Conservation (phyloP, 2,329 filamentous ascomycete genomes). For the Scedosporium minutisporum region DNA sequence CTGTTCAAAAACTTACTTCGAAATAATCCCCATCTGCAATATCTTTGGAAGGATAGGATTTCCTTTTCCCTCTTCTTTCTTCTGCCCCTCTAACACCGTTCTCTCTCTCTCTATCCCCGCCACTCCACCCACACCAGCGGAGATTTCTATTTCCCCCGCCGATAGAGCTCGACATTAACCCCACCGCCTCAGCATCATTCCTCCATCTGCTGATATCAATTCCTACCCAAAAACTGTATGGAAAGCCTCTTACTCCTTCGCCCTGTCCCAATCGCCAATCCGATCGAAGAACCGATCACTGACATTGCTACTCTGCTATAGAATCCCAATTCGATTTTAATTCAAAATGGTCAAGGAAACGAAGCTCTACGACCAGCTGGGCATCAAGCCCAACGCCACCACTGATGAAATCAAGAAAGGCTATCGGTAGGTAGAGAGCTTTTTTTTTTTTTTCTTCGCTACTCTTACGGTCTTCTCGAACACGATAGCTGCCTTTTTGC, state of each 20-base stretch:
- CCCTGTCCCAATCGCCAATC: background rate
- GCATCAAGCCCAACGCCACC: slow-evolving; percentile 66
- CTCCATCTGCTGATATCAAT: background rate
- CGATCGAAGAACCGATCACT: background rate
- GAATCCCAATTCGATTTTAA: too few relatives aligned
- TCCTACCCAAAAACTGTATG: background rate
- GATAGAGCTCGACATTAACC: background rate
- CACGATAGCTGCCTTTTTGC: background rate
- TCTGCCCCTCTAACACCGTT: background rate
- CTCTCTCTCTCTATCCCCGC: background rate
- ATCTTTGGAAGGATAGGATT: background rate
- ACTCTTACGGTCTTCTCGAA: background rate
- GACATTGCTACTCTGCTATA: background rate
- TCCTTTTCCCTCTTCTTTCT: background rate
- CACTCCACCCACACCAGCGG: background rate
- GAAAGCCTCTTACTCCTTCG: background rate
- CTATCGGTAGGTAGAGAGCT: slow-evolving; percentile 55
- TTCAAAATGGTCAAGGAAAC: slow-evolving; percentile 82
- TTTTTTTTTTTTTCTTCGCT: slow-evolving; percentile 1
- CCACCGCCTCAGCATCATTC: background rate
- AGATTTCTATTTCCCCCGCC: too few relatives aligned
- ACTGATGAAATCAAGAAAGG: slow-evolving; percentile 98
- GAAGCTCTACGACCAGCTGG: slow-evolving; percentile 84
- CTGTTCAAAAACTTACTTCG: background rate
- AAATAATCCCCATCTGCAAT: background rate